Percentiles rank a stretch among this genome's conserved stretches.
Evolutionary conservation across 2,329 filamentous ascomycete species (phyloP).

Genomic region (Xylariaceae sp.): DNA sequence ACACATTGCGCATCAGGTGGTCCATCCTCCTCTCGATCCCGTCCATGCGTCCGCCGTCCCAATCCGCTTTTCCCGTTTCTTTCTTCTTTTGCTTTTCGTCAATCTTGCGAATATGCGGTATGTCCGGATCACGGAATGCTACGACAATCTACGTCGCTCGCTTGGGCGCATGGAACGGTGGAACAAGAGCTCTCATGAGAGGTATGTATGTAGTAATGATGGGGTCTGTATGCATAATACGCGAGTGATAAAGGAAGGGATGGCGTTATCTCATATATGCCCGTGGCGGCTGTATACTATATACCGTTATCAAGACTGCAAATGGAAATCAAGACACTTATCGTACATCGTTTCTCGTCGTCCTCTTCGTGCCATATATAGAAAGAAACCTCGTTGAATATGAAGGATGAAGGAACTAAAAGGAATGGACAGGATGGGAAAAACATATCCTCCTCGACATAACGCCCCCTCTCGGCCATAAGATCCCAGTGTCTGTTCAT

Average conservation of each 20-base stretch:
- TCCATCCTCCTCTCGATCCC: not conserved
- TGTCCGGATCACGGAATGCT: not conserved
- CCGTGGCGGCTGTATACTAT: constrained; percentile 1
- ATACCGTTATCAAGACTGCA: constrained; percentile 1
- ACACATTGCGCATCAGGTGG: not conserved
- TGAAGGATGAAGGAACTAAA: constrained; percentile 8
- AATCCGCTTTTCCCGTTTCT: not conserved
- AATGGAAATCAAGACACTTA: constrained; percentile 7
- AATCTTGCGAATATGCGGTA: not conserved
- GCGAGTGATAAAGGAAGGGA: not conserved
- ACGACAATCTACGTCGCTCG: too few relatives aligned
- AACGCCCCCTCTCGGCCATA: constrained; percentile 18
- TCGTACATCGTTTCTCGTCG: constrained; percentile 21
- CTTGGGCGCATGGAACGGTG: not conserved
- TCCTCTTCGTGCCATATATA: constrained; percentile 9
- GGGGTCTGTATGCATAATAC: not conserved
- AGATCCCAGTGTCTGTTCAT: constrained; percentile 2
- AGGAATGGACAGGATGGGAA: not conserved
- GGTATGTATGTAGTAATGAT: too few relatives aligned
- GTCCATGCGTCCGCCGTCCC: not conserved
- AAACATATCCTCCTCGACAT: constrained; percentile 5
- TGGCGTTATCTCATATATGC: not conserved
- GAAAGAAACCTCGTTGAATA: not conserved
- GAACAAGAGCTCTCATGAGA: not conserved
- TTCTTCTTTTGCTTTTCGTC: not conserved